Percentiles rank a stretch among this genome's conserved stretches.
phyloP scores from a whole-genome alignment of 1,284 basidiomycete genomes.

The Fistulina hepatica region DNA sequence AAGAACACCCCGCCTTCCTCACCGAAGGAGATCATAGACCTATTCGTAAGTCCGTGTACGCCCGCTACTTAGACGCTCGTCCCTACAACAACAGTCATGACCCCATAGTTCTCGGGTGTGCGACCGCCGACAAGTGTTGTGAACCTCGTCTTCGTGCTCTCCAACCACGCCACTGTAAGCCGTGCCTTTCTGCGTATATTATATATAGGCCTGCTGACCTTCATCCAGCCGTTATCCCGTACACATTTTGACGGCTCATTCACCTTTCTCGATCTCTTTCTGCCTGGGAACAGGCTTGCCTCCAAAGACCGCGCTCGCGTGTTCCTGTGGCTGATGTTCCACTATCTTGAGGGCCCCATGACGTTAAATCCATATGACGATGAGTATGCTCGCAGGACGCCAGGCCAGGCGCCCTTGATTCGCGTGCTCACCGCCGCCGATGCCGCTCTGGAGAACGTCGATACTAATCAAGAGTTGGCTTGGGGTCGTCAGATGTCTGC shows the following conservation, averaged over 20 bases:
- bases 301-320: constrained; percentile 62
- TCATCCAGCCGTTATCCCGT: constrained; percentile 60
- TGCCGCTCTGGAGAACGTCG: constrained; percentile 50
- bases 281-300: constrained; percentile 59
- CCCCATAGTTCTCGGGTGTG: constrained; percentile 38
- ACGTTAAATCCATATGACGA: constrained; percentile 59
- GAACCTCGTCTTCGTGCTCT: constrained; percentile 68
- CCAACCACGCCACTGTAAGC: constrained; percentile 55
- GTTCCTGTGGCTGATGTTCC: constrained; percentile 71
- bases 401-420: constrained; percentile 46
- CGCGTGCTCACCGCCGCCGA: constrained; percentile 38
- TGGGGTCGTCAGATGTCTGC: constrained; percentile 56
- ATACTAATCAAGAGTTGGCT: constrained; percentile 53
- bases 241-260: constrained; percentile 65
- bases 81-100: too few species aligned
- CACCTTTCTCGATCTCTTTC: constrained; percentile 75
- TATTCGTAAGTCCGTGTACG: constrained; percentile 4
- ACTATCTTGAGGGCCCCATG: constrained; percentile 58
- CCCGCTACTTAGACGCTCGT: constrained; percentile 4
- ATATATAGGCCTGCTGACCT: constrained; percentile 65
- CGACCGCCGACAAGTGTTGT: constrained; percentile 71
- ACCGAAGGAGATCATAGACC: constrained; percentile 53
- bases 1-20: constrained; percentile 55
- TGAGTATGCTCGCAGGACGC: constrained; percentile 35
- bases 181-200: constrained; percentile 61